Evolutionary conservation across 2,329 filamentous ascomycete species (phyloP), one percentile per base, ranked within the genome.

Genomic region (Trichoderma sp.): DNA sequence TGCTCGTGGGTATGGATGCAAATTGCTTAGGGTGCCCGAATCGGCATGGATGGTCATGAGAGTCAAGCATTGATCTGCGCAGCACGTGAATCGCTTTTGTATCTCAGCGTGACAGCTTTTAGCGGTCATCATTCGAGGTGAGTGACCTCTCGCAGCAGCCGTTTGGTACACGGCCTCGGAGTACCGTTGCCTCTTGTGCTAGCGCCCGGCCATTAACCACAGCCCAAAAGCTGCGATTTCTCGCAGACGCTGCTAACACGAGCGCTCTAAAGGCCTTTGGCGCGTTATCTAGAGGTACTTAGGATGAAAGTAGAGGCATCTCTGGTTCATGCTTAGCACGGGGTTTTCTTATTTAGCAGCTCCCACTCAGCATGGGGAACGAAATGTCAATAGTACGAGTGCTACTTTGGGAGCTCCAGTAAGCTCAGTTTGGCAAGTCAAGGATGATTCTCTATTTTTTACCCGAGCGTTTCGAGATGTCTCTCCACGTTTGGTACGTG

Each of bases 61-160:
- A 53, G n/a, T 56, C 59, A 27, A 64, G 69, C 69, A 72, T 72
- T 65, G 69, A 72, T 56, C 60, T 53, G 59, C 69, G 38, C 60
- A 27, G 33, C 69, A 72, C 69, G 69, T 72, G 69, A 72, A 72
- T 27, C 59, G 29, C 38, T 27, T 16, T 63, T 64, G 60, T 38
- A 21, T 53, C 50, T 21, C 59, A 53, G 41, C 69, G 69, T 72
- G 69, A 72, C 60, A 31, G 60, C 59, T 53, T 64, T 64, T 64
- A 64, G 69, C 45, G 38, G 69, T 35, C 41, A 14, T 31, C 31
- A n/a, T 64, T 33, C 33, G 59, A 56, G 38, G 38, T 16, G 59
- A 27, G 62, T 72, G 69, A 72, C 69, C 69, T 72, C 60, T 53
- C 12, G 35, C 14, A n/a, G 29, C 31, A 31, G 59, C 59, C 3